Evolutionary conservation across 176 grass and related monocot genomes (phyloP).

Genomic region (Triticum monococcum): DNA sequence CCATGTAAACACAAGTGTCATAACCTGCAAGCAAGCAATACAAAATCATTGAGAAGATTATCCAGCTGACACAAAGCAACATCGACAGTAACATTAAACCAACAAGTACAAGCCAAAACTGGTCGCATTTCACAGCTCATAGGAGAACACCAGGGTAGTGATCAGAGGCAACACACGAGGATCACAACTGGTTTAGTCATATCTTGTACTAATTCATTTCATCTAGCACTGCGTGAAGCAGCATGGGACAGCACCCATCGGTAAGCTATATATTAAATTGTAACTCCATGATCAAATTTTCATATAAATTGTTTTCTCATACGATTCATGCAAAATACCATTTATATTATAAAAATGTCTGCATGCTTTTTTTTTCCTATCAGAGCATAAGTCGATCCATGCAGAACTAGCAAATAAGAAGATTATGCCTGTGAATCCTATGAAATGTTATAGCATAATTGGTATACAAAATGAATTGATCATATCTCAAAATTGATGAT

Average conservation of each 20-base stretch:
- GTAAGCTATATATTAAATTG: not conserved
- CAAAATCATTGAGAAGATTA: conserved; percentile 13
- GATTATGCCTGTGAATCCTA: not conserved
- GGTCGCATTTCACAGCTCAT: not conserved
- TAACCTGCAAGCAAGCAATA: conserved; percentile 64
- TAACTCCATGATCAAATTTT: not conserved
- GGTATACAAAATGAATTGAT: not conserved
- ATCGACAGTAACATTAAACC: not conserved
- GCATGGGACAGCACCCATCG: not conserved
- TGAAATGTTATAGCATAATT: not conserved
- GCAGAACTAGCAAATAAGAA: not conserved
- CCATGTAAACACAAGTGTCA: conserved; percentile 70
- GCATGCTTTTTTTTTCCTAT: not conserved
- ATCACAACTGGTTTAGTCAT: not conserved
- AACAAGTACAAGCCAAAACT: not conserved
- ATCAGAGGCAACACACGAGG: not conserved
- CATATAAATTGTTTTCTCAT: not conserved
- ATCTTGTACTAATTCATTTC: not conserved
- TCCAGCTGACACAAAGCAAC: not conserved
- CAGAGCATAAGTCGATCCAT: not conserved
- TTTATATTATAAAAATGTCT: not conserved
- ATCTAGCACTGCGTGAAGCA: not conserved
- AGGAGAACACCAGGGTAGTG: not conserved
- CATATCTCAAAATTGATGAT: not conserved
- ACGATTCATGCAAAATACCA: not conserved